Evolutionary conservation across 1,139 yeast genomes (phyloP).

Genomic region (Lizanozyma gosingica): DNA sequence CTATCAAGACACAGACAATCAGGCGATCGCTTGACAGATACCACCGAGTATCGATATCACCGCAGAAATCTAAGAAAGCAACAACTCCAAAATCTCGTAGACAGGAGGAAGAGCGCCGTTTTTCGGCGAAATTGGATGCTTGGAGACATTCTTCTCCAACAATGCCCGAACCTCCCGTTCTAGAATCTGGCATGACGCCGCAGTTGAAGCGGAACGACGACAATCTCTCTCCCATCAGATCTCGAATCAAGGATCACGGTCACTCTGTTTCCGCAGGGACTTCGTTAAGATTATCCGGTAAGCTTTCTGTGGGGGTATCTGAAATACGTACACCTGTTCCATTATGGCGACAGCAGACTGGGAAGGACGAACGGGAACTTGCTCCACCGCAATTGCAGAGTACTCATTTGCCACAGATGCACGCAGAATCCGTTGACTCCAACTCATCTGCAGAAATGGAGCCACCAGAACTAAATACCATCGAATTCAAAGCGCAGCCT

Average conservation of each 20-base stretch:
- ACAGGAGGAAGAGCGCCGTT: neutral
- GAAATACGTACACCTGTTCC: neutral
- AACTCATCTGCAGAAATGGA: neutral
- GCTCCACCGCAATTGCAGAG: neutral
- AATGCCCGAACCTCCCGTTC: neutral
- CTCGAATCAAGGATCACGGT: neutral
- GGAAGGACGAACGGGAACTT: neutral
- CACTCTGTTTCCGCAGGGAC: neutral
- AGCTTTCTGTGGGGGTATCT: neutral
- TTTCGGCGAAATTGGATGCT: neutral
- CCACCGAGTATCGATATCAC: neutral
- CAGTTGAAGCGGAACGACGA: neutral
- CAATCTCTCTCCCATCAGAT: neutral
- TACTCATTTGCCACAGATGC: neutral
- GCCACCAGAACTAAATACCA: conserved; percentile 7
- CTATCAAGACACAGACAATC: neutral
- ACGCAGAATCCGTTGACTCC: neutral
- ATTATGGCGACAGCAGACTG: neutral
- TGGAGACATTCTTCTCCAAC: neutral
- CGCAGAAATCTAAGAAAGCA: neutral
- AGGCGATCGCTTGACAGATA: neutral
- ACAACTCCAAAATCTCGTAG: neutral
- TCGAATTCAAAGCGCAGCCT: conserved; percentile 2
- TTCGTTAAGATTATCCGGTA: neutral
- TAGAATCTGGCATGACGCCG: neutral